Evolutionary conservation across 2,329 filamentous ascomycete genomes (phyloP).

Genomic region (Exophiala sp.): DNA sequence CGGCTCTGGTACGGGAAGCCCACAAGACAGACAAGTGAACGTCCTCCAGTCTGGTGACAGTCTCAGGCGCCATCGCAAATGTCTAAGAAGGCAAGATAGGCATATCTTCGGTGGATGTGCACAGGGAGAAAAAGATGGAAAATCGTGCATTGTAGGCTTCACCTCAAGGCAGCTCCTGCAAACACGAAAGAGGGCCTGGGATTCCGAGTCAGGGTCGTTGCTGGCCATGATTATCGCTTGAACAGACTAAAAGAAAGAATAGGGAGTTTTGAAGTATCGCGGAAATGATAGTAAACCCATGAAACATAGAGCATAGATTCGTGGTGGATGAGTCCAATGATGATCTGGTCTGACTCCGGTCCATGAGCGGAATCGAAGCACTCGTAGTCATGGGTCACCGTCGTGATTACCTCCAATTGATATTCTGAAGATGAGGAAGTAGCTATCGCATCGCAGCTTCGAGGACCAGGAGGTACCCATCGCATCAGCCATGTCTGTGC

Average conservation of each 20-base stretch:
- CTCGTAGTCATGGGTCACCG: too few relatives aligned
- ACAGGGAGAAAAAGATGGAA: conserved; percentile 6
- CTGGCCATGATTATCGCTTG: conserved; percentile 3
- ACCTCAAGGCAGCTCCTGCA: conserved; percentile 16
- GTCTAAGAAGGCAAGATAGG: conserved; percentile 2
- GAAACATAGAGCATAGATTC: background rate
- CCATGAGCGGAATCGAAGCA: too few relatives aligned
- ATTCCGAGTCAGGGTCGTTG: background rate
- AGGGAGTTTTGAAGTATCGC: too few relatives aligned
- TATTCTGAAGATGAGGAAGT: background rate
- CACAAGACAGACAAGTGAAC: conserved; percentile 12
- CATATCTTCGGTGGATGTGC: conserved; percentile 9
- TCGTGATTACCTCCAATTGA: too few relatives aligned
- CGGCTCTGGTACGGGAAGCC: background rate
- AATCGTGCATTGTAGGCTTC: conserved; percentile 7
- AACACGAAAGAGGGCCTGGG: background rate
- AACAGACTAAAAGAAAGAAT: background rate
- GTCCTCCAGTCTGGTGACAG: conserved; percentile 2
- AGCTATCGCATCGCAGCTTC: background rate
- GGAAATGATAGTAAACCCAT: background rate
- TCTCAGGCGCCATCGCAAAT: background rate
- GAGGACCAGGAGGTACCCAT: too few relatives aligned
- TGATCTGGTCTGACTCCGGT: too few relatives aligned
- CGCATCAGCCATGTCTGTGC: too few relatives aligned
- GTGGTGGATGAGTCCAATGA: too few relatives aligned